phyloP scores from a whole-genome alignment of 345 rosid genomes.

The Hevea brasiliensis region DNA sequence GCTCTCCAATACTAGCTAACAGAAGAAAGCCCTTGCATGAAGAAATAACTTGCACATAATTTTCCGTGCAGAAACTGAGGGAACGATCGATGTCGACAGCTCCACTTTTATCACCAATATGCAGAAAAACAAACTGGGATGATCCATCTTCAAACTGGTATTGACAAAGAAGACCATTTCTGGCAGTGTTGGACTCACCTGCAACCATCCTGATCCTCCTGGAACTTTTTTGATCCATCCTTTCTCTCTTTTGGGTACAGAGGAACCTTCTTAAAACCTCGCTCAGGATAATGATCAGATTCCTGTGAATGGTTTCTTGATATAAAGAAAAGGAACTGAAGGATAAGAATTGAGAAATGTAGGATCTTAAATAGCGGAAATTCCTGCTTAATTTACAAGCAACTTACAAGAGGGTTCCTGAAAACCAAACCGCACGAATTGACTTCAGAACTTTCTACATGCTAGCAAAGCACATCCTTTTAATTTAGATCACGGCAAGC shows the following conservation, averaged over 20 bases:
- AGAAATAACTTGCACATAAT: neutral
- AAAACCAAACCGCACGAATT: too few species aligned
- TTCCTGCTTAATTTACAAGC: neutral
- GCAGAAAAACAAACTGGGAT: slow-evolving; percentile 20
- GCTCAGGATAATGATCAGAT: neutral
- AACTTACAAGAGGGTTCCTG: neutral
- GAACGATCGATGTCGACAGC: neutral
- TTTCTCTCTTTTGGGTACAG: neutral
- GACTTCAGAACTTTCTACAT: neutral
- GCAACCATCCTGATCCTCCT: too few species aligned
- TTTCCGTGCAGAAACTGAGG: slow-evolving; percentile 15
- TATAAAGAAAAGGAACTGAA: too few species aligned
- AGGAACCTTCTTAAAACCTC: neutral
- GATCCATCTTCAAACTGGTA: slow-evolving; percentile 6
- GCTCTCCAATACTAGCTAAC: slow-evolving; percentile 1
- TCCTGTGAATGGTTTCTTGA: neutral
- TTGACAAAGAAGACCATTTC: slow-evolving; percentile 17
- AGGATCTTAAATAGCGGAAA: too few species aligned
- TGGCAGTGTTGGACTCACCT: neutral
- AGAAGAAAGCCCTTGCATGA: slow-evolving; percentile 21
- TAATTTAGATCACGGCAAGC: too few species aligned
- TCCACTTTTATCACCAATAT: neutral
- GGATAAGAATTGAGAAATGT: neutral
- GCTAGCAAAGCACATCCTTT: too few species aligned
- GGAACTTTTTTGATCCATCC: neutral